A percentile compares a stretch with the other conserved stretches of the same genome.
Evolutionary conservation across 2,329 filamentous ascomycete species (phyloP).

Genomic region (Xylogone sp.): DNA sequence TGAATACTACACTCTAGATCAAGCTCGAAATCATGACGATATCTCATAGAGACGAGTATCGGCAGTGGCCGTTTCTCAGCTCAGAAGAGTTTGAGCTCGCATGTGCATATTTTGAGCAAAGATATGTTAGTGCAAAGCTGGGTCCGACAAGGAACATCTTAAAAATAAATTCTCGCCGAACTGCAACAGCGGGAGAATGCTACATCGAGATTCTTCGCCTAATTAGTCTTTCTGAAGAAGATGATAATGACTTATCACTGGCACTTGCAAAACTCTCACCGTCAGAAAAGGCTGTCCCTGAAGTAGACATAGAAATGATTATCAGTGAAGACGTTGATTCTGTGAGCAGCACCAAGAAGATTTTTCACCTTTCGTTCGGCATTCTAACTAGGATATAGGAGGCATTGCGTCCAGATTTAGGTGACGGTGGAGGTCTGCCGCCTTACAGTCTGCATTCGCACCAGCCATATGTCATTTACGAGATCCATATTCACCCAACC

Average conservation of each 20-base stretch:
- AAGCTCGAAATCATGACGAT: slow-evolving; percentile 9
- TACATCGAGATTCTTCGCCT: slow-evolving; percentile 27
- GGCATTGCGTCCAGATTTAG: slow-evolving; percentile 12
- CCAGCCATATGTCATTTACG: slow-evolving; percentile 52
- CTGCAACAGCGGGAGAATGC: slow-evolving; percentile 19
- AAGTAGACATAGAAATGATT: slow-evolving; percentile 19
- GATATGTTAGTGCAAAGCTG: slow-evolving; percentile 54
- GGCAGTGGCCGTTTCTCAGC: slow-evolving; percentile 57
- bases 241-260: slow-evolving; percentile 24
- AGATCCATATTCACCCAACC: slow-evolving; percentile 70
- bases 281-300: slow-evolving; percentile 1
- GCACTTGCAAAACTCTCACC: slow-evolving; percentile 19
- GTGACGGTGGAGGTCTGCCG: slow-evolving; percentile 7
- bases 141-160: slow-evolving; percentile 51
- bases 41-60: slow-evolving; percentile 32
- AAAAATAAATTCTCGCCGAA: slow-evolving; percentile 46
- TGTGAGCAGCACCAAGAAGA: slow-evolving; percentile 13
- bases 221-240: slow-evolving; percentile 21
- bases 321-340: slow-evolving; percentile 24
- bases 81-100: slow-evolving; percentile 60
- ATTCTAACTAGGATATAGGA: slow-evolving; percentile 12
- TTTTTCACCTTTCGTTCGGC: background rate
- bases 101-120: slow-evolving; percentile 59
- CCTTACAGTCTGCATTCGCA: slow-evolving; percentile 24
- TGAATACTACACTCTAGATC: background rate